A percentile compares a stretch with the other conserved stretches of the same genome.
phyloP scores from a whole-genome alignment of 2,329 filamentous ascomycete genomes.

The Bimuria novae-zelandiae region DNA sequence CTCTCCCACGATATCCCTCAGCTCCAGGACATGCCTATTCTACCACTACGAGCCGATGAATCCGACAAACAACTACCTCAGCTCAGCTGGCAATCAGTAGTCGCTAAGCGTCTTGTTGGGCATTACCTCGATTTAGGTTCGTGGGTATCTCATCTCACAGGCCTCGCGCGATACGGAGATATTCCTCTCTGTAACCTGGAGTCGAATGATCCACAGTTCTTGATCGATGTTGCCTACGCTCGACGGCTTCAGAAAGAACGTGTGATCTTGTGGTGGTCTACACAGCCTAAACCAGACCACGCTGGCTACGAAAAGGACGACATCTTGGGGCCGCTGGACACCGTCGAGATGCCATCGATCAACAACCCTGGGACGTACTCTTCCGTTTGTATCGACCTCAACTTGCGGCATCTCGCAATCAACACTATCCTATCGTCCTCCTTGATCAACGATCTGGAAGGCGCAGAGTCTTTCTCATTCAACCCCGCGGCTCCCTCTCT shows the following conservation, averaged over 20 bases:
- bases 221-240: constrained; percentile 96
- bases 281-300: constrained; percentile 84
- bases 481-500: constrained; percentile 72
- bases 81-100: constrained; percentile 89
- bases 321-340: constrained; percentile 79
- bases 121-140: constrained; percentile 92
- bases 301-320: constrained; percentile 95
- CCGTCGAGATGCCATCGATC: constrained; percentile 86
- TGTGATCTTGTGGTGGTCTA: constrained; percentile 97
- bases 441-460: constrained; percentile 94
- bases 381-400: constrained; percentile 93
- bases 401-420: constrained; percentile 91
- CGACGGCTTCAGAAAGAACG: constrained; percentile 86
- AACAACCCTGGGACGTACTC: constrained; percentile 94
- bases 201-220: constrained; percentile 87
- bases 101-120: constrained; percentile 81
- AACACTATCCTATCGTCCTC: constrained; percentile 98
- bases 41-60: constrained; percentile 80
- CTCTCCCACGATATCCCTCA: constrained; percentile 84
- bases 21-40: constrained; percentile 80
- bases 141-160: constrained; percentile 87
- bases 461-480: constrained; percentile 82
- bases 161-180: constrained; percentile 88
- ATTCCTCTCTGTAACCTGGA: constrained; percentile 95
- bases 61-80: constrained; percentile 87